Evolutionary conservation across 108 stramenopile species (phyloP), one percentile per base, ranked within the genome.

Genomic region (Heterococcus sp.): DNA sequence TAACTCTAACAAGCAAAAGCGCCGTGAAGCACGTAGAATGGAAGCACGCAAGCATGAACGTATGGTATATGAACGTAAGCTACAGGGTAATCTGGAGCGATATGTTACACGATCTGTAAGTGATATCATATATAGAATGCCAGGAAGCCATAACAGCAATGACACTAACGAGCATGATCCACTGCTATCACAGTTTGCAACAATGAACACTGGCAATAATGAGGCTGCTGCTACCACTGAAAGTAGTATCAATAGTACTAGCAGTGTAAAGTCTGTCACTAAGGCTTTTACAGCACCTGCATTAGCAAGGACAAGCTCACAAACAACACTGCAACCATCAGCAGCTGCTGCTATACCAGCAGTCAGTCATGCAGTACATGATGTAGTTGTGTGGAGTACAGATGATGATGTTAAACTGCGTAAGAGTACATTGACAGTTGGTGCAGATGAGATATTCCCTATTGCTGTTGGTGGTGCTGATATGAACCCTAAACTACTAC

Each of bases 401-500:
- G 46, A 21, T 58, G 14, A 14, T 21, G 14, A 21, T 8, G 46
- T 8, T 8, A 21, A 21, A 21, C 46, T 8, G 46, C 46, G 21
- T 8, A 21, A 21, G 46, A 21, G 46, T 8, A 58, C 8, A 58
- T 21, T 8, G 46, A 21, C 14, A 21, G 46, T 8, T 58, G 46
- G 46, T 58, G 46, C 14, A 21, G 46, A 58, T 8, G 79, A 81
- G 65, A 33, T 34, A 8, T 81, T 81, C 33, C 79, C 79, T 14
- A 81, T 81, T 30, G 66, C 72, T 1, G 36, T 81, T 71, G 38
- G 34, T 71, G 69, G n/a, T 38, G 34, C 37, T 30, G 82, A 83
- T 66, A 83, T 83, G 82, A 82, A 79, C 58, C 82, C 82, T 35
- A 72, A 68, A 80, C 72, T 83, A 26, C 35, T 83, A 28, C 79